Conservation (phyloP, 371 early-diverging fungal genomes). For the Apophysomyces trapeziformis region DNA sequence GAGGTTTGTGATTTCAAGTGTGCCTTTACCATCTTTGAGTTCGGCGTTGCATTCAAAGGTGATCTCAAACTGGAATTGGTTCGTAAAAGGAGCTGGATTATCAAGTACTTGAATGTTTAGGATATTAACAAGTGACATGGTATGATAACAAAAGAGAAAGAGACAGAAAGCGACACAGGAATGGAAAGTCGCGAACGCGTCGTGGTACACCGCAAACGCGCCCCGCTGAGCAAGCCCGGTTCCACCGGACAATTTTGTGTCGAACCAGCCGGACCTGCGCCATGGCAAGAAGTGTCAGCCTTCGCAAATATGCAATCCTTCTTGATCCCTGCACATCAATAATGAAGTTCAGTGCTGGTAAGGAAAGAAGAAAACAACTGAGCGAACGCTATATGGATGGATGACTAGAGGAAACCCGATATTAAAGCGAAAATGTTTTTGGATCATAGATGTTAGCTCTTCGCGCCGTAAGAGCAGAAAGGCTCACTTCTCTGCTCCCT, state of each 20-base stretch:
- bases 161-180: background rate
- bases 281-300: constrained; percentile 10
- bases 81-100: constrained; percentile 80
- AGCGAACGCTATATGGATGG: background rate
- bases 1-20: background rate
- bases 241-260: background rate
- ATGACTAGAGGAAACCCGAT: background rate
- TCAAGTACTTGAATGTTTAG: constrained; percentile 84
- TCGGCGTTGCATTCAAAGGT: constrained; percentile 94
- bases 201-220: background rate
- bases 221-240: background rate
- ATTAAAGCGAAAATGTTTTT: background rate
- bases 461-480: constrained; percentile 94
- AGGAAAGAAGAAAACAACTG: background rate
- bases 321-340: constrained; percentile 10
- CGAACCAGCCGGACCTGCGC: background rate
- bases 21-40: constrained; percentile 79
- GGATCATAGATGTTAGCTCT: constrained; percentile 80
- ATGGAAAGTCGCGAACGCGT: constrained; percentile 7
- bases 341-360: constrained; percentile 12
- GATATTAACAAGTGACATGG: constrained; percentile 87
- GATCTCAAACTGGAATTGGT: constrained; percentile 91
- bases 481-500: constrained; percentile 98
- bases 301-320: constrained; percentile 8
- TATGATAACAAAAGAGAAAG: constrained; percentile 18